Evolutionary conservation across 106 monocot species (phyloP), one percentile per base, ranked within the genome.

Genomic region (Agapanthus africanus): DNA sequence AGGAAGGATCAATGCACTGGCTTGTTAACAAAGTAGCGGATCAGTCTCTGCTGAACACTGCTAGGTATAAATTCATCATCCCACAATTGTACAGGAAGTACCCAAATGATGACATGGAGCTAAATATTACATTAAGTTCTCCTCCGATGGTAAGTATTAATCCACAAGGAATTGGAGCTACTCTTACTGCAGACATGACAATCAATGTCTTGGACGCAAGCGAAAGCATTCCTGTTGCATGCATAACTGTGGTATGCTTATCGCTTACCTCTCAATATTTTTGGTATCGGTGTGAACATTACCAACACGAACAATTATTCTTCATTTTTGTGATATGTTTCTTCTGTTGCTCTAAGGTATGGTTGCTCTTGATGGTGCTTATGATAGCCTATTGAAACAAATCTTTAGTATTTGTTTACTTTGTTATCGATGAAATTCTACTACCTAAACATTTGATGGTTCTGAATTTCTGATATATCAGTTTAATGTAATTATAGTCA

Each of bases 1-100:
- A 99, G 99, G 93, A 78, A 68, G 90, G 99, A 42, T 49, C 77
- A 63, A 85, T 99, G 90, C 80, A 90, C 61, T 81, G 84, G 87
- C 69, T 77, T 71, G 90, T 99, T 35, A 84, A 89, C 65, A 93
- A 85, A 52, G 80, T 90, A 49, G 85, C 99, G 6, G 81, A 87
- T 56, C 92, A 99, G 63, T 82, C 99, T 69, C 75, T 93, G 36
- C 30, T 99, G 34, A 99, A 99, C 69, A 99, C 99, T 68, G 83
- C 82, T 56, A 80, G 73, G 42, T 99, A 84, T 81, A 87, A 81
- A 59, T 90, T 59, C 79, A 71, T 99, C 31, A 75, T 99, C 71
- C 99, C 99, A 28, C 80, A 83, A 21, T 76, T 99, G 65, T 99
- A 90, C 76, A 77, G 69, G 62, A 84, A 77, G 75, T 99, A 99